phyloP scores from a whole-genome alignment of 2,329 filamentous ascomycete species.

The Botrytis pseudocinerea region DNA sequence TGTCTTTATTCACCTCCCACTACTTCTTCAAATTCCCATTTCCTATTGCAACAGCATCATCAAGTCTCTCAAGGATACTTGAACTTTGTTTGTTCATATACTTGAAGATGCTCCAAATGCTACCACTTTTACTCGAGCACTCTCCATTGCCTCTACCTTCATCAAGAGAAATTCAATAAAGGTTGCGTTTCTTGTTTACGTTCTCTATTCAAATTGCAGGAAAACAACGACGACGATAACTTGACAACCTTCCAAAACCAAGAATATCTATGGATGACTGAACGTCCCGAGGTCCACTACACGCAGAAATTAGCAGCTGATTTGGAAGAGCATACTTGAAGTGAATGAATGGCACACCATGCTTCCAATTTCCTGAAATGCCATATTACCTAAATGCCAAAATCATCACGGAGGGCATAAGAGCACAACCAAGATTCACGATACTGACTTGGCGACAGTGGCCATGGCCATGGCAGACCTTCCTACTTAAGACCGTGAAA shows the following conservation, averaged over 20 bases:
- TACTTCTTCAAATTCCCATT: background rate
- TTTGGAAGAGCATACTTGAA: background rate
- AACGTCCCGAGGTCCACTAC: background rate
- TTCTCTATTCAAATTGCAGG: background rate
- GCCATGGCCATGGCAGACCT: background rate
- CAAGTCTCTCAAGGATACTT: background rate
- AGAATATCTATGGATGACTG: accelerated
- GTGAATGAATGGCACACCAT: background rate
- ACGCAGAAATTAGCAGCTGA: background rate
- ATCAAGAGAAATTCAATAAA: background rate
- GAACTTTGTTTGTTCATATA: background rate
- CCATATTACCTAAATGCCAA: background rate
- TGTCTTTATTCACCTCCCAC: background rate
- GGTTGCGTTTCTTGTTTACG: background rate
- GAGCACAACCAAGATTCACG: background rate
- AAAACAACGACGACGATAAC: too few relatives aligned
- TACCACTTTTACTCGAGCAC: background rate
- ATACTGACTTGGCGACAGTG: background rate
- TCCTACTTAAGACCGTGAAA: background rate
- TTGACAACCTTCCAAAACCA: background rate
- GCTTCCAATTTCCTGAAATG: background rate
- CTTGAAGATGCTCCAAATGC: background rate
- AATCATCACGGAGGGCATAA: background rate
- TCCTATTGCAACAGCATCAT: background rate
- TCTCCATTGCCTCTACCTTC: background rate